Conservation (phyloP, 106 monocot species). For the Posidonia australis region DNA sequence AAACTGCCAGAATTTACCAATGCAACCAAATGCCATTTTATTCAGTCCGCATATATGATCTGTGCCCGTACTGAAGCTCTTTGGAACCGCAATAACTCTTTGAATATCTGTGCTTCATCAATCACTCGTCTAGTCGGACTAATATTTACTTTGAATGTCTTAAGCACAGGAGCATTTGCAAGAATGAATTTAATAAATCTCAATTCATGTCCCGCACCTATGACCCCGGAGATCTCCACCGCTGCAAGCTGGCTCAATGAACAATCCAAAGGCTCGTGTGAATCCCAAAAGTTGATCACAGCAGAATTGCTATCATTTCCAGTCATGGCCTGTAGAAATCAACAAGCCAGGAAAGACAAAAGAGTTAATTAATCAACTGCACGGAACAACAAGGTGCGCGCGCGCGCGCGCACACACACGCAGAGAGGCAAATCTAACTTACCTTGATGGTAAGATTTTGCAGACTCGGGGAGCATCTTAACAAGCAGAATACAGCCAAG, state of each 20-base stretch:
- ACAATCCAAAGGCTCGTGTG: background rate
- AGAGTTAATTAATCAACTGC: no score
- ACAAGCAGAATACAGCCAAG: background rate
- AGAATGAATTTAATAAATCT: conserved; percentile 5
- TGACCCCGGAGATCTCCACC: background rate
- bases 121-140: background rate
- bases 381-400: no score
- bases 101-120: conserved; percentile 1
- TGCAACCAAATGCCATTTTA: no score
- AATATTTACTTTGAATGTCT: conserved; percentile 2
- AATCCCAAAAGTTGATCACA: conserved; percentile 4
- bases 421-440: background rate
- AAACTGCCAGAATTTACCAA: no score
- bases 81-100: conserved; percentile 8
- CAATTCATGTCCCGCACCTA: background rate
- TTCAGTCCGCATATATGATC: conserved; percentile 4
- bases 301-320: background rate
- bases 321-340: background rate
- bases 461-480: conserved; percentile 5
- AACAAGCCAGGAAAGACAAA: no score
- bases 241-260: background rate
- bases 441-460: conserved; percentile 9
- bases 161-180: conserved; percentile 3
- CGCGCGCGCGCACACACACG: background rate
- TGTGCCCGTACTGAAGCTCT: conserved; percentile 7